A percentile compares a stretch with the other conserved stretches of the same genome.
phyloP scores from a whole-genome alignment of 176 grass and related monocot species.

The Saccharum spontaneum region DNA sequence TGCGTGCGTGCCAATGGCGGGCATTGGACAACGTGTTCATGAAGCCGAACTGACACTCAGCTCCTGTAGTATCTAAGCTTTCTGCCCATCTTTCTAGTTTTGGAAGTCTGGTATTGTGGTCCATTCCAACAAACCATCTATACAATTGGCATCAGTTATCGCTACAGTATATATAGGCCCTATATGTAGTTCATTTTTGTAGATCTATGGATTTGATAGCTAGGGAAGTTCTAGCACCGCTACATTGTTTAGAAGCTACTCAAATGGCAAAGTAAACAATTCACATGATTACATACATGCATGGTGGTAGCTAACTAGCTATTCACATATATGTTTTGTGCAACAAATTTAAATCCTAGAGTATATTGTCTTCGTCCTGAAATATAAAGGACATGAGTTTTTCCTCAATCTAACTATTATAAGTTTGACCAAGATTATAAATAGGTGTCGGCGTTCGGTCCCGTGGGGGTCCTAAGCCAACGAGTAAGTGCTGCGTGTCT shows the following conservation, averaged over 20 bases:
- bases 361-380: too few species aligned
- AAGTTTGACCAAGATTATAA: too few species aligned
- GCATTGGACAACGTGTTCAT: constrained; percentile 11
- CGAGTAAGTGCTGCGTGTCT: too few species aligned
- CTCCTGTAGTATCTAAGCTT: background rate
- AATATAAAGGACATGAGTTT: too few species aligned
- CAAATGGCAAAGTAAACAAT: too few species aligned
- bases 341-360: too few species aligned
- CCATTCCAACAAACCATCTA: background rate
- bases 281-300: too few species aligned
- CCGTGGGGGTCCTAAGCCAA: too few species aligned
- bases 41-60: background rate
- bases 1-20: constrained; percentile 21
- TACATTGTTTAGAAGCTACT: background rate
- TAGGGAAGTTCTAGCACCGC: background rate
- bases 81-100: constrained; percentile 21
- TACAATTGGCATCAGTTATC: background rate
- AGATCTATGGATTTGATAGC: background rate
- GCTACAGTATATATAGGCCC: background rate
- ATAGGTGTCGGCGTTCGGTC: too few species aligned
- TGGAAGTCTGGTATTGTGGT: constrained; percentile 8
- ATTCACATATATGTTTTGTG: too few species aligned
- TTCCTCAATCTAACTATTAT: too few species aligned
- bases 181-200: background rate
- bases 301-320: too few species aligned